Evolutionary conservation across 73 alveolate species (phyloP).

Genomic region (Paraurostyla sp.): DNA sequence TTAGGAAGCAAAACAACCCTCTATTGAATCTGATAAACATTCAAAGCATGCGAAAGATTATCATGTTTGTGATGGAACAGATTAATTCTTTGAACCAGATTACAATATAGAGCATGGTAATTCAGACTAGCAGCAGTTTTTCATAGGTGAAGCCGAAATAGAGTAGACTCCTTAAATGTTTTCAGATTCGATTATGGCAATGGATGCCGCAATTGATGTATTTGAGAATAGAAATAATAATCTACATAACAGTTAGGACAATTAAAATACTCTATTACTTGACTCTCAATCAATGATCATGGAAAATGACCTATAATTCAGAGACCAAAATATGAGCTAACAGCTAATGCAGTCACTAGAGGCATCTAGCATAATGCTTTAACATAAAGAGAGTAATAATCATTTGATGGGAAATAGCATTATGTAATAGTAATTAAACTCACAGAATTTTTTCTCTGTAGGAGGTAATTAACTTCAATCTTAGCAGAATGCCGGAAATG

Average conservation of each 20-base stretch:
- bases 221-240: background rate
- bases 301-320: background rate
- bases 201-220: conserved; percentile 16
- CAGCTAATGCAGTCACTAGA: background rate
- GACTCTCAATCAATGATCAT: conserved; percentile 42
- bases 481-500: too few species aligned
- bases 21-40: too few species aligned
- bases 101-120: background rate
- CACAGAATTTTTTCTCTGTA: background rate
- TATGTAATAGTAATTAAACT: background rate
- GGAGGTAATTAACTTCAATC: background rate
- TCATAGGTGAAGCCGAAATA: background rate
- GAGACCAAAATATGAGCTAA: conserved; percentile 7
- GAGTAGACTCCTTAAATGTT: background rate
- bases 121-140: background rate
- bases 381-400: background rate
- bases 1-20: too few species aligned
- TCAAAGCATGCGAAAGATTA: background rate
- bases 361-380: background rate
- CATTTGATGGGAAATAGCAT: too few species aligned
- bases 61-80: conserved; percentile 10
- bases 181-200: background rate
- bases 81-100: background rate
- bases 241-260: conserved; percentile 20
- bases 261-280: conserved; percentile 6